These are phyloP conservation scores for Metrosideros polymorpha DNA, from an alignment of 441 rosid genomes.

Conservation along the genomic window DNA sequence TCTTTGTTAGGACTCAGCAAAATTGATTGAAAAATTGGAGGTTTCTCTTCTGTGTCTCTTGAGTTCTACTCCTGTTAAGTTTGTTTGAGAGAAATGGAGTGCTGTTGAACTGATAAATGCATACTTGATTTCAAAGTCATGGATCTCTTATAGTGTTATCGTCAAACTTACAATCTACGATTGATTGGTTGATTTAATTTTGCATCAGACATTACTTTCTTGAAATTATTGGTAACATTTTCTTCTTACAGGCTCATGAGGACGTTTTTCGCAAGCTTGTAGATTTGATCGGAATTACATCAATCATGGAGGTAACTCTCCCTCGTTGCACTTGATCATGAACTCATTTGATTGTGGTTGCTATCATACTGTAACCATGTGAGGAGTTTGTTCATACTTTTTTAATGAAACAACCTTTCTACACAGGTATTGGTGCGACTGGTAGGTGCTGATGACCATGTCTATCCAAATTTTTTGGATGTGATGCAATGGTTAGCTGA, in stretches of 20 bases:
- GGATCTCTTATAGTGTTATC: background rate
- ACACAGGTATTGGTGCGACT: slow-evolving; percentile 89
- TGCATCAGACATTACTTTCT: background rate
- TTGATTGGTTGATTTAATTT: background rate
- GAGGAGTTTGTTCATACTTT: background rate
- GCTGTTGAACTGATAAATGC: background rate
- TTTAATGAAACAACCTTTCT: background rate
- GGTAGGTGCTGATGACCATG: slow-evolving; percentile 94
- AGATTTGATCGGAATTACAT: slow-evolving; percentile 93
- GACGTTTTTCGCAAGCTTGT: slow-evolving; percentile 73
- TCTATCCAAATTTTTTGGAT: slow-evolving; percentile 87
- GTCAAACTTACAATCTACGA: background rate
- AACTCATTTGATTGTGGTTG: background rate
- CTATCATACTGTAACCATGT: background rate
- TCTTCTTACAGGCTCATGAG: slow-evolving; percentile 54
- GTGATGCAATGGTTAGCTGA: slow-evolving; percentile 99
- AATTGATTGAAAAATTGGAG: background rate
- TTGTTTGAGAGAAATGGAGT: background rate
- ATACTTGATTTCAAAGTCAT: background rate
- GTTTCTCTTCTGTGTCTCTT: background rate
- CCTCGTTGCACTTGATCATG: background rate
- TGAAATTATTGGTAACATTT: background rate
- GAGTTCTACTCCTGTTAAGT: background rate
- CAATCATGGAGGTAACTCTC: slow-evolving; percentile 88
- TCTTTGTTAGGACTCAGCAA: background rate